Evolutionary conservation across 2,329 filamentous ascomycete species (phyloP).

Genomic region (Gaeumannomyces sp.): DNA sequence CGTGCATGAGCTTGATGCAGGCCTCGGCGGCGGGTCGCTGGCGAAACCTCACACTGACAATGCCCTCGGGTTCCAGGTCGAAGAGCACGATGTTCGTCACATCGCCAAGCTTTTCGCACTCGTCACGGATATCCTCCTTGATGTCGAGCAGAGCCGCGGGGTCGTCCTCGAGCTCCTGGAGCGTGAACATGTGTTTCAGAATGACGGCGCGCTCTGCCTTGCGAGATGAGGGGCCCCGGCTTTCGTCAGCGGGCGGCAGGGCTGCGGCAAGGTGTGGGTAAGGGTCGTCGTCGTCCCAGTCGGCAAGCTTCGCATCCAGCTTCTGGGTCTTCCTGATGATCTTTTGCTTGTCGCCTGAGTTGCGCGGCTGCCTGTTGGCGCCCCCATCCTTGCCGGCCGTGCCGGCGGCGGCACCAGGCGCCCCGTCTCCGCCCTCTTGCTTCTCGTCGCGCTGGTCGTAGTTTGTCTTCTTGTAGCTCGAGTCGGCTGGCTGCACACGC

Average conservation of each 20-base stretch:
- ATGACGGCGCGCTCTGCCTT: conserved; percentile 62
- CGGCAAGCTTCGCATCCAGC: conserved; percentile 82
- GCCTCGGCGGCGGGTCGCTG: conserved; percentile 63
- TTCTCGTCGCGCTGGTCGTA: conserved; percentile 43
- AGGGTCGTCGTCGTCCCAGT: conserved; percentile 90
- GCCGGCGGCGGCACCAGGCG: conserved; percentile 1
- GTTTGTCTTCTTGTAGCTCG: conserved; percentile 84
- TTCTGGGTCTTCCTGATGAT: conserved; percentile 89
- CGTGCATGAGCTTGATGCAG: conserved; percentile 72
- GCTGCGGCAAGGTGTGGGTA: conserved; percentile 34
- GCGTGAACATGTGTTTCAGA: conserved; percentile 88
- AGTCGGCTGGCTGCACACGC: conserved; percentile 76
- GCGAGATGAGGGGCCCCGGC: conserved; percentile 48
- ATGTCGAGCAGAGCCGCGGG: conserved; percentile 79
- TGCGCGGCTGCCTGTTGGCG: conserved; percentile 35
- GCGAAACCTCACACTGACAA: conserved; percentile 78
- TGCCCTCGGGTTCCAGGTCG: conserved; percentile 76
- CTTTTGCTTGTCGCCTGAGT: conserved; percentile 71
- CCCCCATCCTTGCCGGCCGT: conserved; percentile 21
- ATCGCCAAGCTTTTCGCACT: conserved; percentile 77
- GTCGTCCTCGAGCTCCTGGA: conserved; percentile 79
- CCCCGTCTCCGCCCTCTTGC: conserved; percentile 13
- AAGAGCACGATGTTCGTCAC: conserved; percentile 90
- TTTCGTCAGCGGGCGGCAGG: neutral
- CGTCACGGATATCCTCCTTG: conserved; percentile 88